These are phyloP conservation scores for Guadua angustifolia DNA, from an alignment of 176 grass and related monocot species.

Conservation along the genomic window DNA sequence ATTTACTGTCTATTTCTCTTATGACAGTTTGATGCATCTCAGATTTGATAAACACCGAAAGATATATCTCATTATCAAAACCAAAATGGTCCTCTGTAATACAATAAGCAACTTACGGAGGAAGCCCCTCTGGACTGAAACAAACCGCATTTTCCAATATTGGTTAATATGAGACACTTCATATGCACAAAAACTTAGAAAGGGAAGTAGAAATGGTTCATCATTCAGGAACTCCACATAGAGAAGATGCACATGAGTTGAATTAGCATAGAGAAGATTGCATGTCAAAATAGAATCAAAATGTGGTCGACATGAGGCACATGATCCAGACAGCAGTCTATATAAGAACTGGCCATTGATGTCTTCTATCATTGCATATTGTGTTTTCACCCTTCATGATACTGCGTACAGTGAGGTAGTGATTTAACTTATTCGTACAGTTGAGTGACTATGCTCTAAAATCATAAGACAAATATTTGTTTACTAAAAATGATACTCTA, in stretches of 20 bases:
- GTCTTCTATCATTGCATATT: constrained; percentile 67
- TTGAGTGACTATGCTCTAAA: no score
- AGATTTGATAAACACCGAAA: not conserved
- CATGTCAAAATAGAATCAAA: no score
- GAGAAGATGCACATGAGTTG: constrained; percentile 38
- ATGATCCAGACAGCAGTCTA: constrained; percentile 42
- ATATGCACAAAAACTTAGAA: constrained; percentile 54
- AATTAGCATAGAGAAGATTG: no score
- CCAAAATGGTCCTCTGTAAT: not conserved
- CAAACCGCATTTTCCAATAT: not conserved
- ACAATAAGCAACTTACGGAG: constrained; percentile 64
- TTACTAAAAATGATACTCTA: not conserved
- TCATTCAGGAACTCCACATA: not conserved
- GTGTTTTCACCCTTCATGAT: constrained; percentile 78
- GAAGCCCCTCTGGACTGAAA: constrained; percentile 22
- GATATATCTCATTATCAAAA: not conserved
- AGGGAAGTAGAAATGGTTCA: constrained; percentile 20
- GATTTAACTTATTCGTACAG: not conserved
- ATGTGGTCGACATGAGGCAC: no score
- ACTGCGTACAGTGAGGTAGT: constrained; percentile 81
- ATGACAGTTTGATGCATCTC: constrained; percentile 6
- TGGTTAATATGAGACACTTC: constrained; percentile 73
- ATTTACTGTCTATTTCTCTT: not conserved
- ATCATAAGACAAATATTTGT: not conserved
- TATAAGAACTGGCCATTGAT: constrained; percentile 83